phyloP scores from a whole-genome alignment of 208 protist species.

The Angomonas deanei region DNA sequence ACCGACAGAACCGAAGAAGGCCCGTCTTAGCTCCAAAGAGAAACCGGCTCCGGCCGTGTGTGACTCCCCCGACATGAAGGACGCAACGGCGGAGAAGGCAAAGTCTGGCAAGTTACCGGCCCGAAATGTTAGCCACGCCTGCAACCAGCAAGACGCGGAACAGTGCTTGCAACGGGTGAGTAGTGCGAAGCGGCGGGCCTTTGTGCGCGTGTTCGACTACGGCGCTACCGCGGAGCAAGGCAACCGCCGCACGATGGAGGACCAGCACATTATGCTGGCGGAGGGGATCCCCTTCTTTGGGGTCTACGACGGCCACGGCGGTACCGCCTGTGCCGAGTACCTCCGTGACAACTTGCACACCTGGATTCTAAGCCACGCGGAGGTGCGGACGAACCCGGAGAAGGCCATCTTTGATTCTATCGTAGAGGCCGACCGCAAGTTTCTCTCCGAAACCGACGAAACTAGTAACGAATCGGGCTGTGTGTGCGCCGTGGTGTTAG shows the following conservation, averaged over 20 bases:
- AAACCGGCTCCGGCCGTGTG: background rate
- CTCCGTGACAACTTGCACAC: slow-evolving; percentile 73
- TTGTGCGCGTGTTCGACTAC: slow-evolving; percentile 67
- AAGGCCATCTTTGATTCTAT: slow-evolving; percentile 74
- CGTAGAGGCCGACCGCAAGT: slow-evolving; percentile 72
- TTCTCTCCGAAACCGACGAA: slow-evolving; percentile 56
- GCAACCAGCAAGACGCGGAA: background rate
- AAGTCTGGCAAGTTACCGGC: background rate
- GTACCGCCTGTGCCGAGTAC: slow-evolving; percentile 80
- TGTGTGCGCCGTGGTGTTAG: slow-evolving; percentile 77
- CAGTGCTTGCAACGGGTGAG: slow-evolving; percentile 15
- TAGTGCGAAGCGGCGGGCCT: slow-evolving; percentile 28
- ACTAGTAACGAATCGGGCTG: slow-evolving; percentile 83
- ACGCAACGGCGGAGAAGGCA: background rate
- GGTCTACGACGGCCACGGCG: slow-evolving; percentile 88
- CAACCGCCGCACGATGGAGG: slow-evolving; percentile 82
- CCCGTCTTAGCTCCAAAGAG: background rate
- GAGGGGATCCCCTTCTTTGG: slow-evolving; percentile 82
- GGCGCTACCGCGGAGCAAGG: slow-evolving; percentile 81
- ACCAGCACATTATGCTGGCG: slow-evolving; percentile 80
- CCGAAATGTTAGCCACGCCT: background rate
- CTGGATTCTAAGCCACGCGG: slow-evolving; percentile 56
- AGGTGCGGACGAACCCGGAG: slow-evolving; percentile 59
- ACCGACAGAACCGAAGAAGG: background rate
- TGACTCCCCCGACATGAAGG: background rate